phyloP scores from a whole-genome alignment of 2,329 filamentous ascomycete species.

The Emergomyces orientalis region DNA sequence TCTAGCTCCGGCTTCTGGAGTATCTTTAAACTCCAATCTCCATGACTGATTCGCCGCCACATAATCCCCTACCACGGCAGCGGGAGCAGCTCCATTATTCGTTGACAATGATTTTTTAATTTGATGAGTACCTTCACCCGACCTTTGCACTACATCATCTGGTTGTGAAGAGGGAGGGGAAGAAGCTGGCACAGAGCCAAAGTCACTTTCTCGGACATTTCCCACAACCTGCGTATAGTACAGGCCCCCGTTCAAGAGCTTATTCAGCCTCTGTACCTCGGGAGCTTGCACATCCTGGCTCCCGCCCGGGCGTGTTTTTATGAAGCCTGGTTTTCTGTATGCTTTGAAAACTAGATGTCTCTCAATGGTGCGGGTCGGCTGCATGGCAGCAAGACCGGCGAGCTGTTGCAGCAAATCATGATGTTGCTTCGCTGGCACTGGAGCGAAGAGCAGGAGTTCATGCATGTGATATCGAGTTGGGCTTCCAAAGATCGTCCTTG shows the following conservation, averaged over 20 bases:
- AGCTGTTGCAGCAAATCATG: constrained; percentile 53
- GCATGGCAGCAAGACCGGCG: constrained; percentile 52
- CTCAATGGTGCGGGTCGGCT: constrained; percentile 46
- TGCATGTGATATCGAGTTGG: constrained; percentile 41
- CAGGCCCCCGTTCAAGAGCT: constrained; percentile 42
- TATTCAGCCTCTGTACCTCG: constrained; percentile 39
- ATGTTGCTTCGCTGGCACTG: constrained; percentile 49
- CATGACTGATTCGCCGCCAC: constrained; percentile 32
- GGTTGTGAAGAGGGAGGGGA: constrained; percentile 14
- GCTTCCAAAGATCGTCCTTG: neutral
- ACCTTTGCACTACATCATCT: constrained; percentile 30
- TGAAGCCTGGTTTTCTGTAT: constrained; percentile 37
- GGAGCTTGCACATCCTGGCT: constrained; percentile 37
- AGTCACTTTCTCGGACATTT: constrained; percentile 32
- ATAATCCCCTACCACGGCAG: constrained; percentile 18
- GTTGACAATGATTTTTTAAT: neutral
- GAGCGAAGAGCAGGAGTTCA: constrained; percentile 53
- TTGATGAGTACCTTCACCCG: constrained; percentile 12
- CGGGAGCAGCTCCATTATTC: constrained; percentile 6
- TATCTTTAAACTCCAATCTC: constrained; percentile 42
- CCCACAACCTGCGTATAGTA: constrained; percentile 47
- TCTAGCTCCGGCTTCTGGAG: constrained; percentile 44
- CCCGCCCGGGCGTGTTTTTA: constrained; percentile 33
- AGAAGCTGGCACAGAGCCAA: constrained; percentile 20
- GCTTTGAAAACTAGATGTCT: constrained; percentile 52